Percentiles rank a stretch among this genome's conserved stretches.
phyloP scores from a whole-genome alignment of 768 basidiomycete genomes.

The Collybia sp. region DNA sequence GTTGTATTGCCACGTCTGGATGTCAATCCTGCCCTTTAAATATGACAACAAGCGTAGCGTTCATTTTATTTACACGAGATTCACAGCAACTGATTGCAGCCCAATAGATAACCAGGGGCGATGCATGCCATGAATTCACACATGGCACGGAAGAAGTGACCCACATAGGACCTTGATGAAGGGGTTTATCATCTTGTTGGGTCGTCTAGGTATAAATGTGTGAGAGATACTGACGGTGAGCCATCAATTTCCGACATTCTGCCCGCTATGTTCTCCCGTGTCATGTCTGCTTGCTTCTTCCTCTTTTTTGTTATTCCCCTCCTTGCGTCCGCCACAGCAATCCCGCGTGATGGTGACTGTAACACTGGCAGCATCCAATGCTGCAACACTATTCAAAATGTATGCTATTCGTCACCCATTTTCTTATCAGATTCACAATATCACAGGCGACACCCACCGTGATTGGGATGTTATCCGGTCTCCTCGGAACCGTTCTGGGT shows the following conservation, averaged over 20 bases:
- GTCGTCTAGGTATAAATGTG: too few relatives aligned
- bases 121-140: too few relatives aligned
- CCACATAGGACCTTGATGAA: too few relatives aligned
- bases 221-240: too few relatives aligned
- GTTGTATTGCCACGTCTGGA: too few relatives aligned
- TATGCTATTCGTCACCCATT: background rate
- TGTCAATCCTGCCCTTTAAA: too few relatives aligned
- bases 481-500: constrained; percentile 7
- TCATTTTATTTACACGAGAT: too few relatives aligned
- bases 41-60: too few relatives aligned
- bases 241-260: background rate
- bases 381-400: constrained; percentile 13
- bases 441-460: constrained; percentile 1
- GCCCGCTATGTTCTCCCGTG: background rate
- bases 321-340: constrained; percentile 13
- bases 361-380: constrained; percentile 14
- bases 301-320: constrained; percentile 12
- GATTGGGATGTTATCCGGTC: constrained; percentile 3
- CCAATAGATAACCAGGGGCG: too few relatives aligned
- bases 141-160: too few relatives aligned
- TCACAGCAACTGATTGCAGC: too few relatives aligned
- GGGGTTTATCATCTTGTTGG: too few relatives aligned
- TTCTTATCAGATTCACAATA: background rate
- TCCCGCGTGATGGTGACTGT: constrained; percentile 8
- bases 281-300: constrained; percentile 6